A percentile compares a stretch with the other conserved stretches of the same genome.
phyloP scores from a whole-genome alignment of 495 filamentous ascomycete species.

The Rostrohypoxylon terebratum region DNA sequence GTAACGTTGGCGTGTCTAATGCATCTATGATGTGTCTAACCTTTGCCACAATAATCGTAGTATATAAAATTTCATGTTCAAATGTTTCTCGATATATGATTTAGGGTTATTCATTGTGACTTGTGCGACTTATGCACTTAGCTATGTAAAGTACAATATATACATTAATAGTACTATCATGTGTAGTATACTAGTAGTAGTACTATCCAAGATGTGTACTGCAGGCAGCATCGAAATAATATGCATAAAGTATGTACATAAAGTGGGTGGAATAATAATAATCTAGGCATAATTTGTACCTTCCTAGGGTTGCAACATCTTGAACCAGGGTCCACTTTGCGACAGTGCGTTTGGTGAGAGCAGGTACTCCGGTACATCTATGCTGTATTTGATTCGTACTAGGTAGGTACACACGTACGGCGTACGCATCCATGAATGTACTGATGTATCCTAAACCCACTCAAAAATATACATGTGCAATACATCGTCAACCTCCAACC shows the following conservation, averaged over 20 bases:
- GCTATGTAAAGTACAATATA: not conserved
- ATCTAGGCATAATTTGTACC: constrained; percentile 9
- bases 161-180: too few species aligned
- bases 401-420: too few species aligned
- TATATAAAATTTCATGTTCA: not conserved
- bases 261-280: constrained; percentile 19
- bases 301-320: not conserved
- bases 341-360: not conserved
- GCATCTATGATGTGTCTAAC: constrained; percentile 12
- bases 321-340: too few species aligned
- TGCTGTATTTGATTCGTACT: not conserved
- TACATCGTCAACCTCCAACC: constrained; percentile 34
- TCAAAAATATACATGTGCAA: constrained; percentile 22
- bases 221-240: too few species aligned
- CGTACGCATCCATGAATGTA: not conserved
- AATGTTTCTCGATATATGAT: constrained; percentile 2
- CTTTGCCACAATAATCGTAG: constrained; percentile 24
- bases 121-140: constrained; percentile 6
- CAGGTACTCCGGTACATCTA: not conserved
- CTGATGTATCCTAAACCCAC: not conserved
- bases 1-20: constrained; percentile 11
- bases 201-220: too few species aligned
- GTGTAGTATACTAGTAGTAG: too few species aligned
- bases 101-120: constrained; percentile 2
- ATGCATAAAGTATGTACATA: not conserved